These are phyloP conservation scores for Oenanthe javanica DNA, from an alignment of 140 eudicot species.

Conservation along the genomic window DNA sequence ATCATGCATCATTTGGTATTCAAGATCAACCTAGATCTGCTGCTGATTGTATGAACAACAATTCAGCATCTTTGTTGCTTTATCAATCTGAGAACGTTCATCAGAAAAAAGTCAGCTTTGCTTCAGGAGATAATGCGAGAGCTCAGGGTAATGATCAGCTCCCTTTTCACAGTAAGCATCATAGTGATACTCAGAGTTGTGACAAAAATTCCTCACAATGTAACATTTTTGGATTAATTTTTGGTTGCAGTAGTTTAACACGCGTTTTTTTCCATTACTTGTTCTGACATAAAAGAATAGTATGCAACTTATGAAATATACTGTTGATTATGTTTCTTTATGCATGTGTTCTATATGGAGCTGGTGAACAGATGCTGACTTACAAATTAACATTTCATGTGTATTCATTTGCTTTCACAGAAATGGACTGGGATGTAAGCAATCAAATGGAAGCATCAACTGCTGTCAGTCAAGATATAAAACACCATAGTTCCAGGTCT, in stretches of 20 bases:
- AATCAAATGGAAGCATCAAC: conserved; percentile 40
- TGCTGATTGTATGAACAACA: conserved; percentile 27
- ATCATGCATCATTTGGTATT: conserved; percentile 24
- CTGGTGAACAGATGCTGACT: conserved; percentile 18
- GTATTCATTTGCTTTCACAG: conserved; percentile 87
- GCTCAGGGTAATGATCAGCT: conserved; percentile 48
- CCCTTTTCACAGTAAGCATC: neutral
- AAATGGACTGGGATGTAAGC: conserved; percentile 51
- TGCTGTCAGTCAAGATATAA: conserved; percentile 32
- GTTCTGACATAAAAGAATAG: neutral
- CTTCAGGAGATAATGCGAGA: conserved; percentile 27
- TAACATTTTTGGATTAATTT: neutral
- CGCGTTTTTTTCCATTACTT: neutral
- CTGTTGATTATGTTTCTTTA: conserved; percentile 18
- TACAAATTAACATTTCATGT: conserved; percentile 49
- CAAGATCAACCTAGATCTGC: conserved; percentile 35
- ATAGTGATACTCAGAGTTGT: neutral
- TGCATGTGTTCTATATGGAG: conserved; percentile 23
- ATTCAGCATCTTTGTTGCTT: conserved; percentile 28
- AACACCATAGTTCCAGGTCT: conserved; percentile 32
- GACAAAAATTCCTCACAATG: neutral
- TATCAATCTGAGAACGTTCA: conserved; percentile 33
- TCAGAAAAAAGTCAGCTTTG: conserved; percentile 79
- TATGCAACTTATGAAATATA: conserved; percentile 2
- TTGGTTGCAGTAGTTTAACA: neutral